These are phyloP conservation scores for Aspergillus sp. DNA, from an alignment of 2,329 filamentous ascomycete genomes.

Conservation along the genomic window DNA sequence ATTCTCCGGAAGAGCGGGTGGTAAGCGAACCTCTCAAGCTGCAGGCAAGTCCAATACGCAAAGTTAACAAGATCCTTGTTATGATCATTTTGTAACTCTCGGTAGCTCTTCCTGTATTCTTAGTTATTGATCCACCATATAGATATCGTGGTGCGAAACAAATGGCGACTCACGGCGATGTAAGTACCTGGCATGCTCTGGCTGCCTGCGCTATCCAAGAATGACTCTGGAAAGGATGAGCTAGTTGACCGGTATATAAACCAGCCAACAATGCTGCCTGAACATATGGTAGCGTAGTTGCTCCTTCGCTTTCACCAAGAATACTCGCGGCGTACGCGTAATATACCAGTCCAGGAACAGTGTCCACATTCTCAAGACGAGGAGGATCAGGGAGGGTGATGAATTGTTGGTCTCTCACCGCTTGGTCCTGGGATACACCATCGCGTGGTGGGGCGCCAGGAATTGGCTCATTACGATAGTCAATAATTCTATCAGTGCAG, in stretches of 20 bases:
- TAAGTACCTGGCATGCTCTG: slow-evolving; percentile 66
- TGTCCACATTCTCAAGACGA: slow-evolving; percentile 67
- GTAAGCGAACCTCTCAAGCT: slow-evolving; percentile 73
- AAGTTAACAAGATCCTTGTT: slow-evolving; percentile 66
- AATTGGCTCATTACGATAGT: slow-evolving; percentile 30
- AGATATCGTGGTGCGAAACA: slow-evolving; percentile 15
- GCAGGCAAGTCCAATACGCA: slow-evolving; percentile 90
- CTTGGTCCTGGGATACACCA: slow-evolving; percentile 22
- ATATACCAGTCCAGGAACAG: slow-evolving; percentile 86
- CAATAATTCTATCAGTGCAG: slow-evolving; percentile 43
- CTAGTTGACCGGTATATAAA: slow-evolving; percentile 85
- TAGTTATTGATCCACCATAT: slow-evolving; percentile 5
- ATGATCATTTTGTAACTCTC: slow-evolving; percentile 27
- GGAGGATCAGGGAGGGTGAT: slow-evolving; percentile 19
- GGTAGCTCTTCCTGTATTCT: slow-evolving; percentile 33
- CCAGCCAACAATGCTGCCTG: slow-evolving; percentile 83
- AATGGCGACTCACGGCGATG: slow-evolving; percentile 60
- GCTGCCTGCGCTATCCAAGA: slow-evolving; percentile 65
- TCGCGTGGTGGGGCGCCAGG: slow-evolving; percentile 25
- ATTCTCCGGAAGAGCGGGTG: background rate
- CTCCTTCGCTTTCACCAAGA: slow-evolving; percentile 78
- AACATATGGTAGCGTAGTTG: slow-evolving; percentile 77
- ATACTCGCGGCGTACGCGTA: slow-evolving; percentile 86
- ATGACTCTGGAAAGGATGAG: slow-evolving; percentile 82
- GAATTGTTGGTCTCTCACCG: slow-evolving; percentile 11